These are phyloP conservation scores for Diutina siamensis DNA, from an alignment of 1,139 yeast species.

Conservation along the genomic window DNA sequence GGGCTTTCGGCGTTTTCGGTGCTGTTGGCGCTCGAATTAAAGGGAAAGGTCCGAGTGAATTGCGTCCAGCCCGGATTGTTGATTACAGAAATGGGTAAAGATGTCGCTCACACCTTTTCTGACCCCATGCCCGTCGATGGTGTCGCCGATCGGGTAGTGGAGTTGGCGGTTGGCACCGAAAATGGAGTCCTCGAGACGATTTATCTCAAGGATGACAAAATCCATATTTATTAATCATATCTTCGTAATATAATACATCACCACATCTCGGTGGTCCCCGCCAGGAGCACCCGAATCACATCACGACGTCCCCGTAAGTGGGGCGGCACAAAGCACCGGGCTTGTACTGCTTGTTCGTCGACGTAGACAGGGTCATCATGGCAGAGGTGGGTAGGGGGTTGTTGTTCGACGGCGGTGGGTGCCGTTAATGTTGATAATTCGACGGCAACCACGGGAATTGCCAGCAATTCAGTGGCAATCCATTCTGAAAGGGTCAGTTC, in stretches of 20 bases:
- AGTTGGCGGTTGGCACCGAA: not conserved
- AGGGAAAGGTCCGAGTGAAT: slow-evolving; percentile 43
- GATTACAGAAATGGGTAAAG: slow-evolving; percentile 61
- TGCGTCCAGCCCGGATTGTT: slow-evolving; percentile 67
- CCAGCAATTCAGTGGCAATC: not conserved
- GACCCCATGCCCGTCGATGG: not conserved
- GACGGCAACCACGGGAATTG: not conserved
- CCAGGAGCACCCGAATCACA: not conserved
- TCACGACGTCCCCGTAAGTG: not conserved
- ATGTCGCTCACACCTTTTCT: slow-evolving; percentile 12
- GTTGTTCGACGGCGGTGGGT: not conserved
- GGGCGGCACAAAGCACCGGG: slow-evolving; percentile 6
- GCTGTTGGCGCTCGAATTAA: slow-evolving; percentile 53
- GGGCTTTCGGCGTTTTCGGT: slow-evolving; percentile 62
- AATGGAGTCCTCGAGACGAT: not conserved
- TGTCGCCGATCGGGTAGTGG: not conserved
- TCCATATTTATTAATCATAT: not conserved
- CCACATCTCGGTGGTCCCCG: slow-evolving; percentile 4
- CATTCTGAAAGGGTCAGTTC: not conserved
- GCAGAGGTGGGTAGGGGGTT: too few species aligned
- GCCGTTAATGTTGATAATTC: not conserved
- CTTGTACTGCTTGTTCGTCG: not conserved
- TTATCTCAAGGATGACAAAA: not conserved
- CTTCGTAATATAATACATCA: not conserved
- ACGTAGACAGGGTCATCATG: not conserved